These are phyloP conservation scores for Aspergillus vadensis DNA, from an alignment of 2,329 filamentous ascomycete species.

Conservation along the genomic window DNA sequence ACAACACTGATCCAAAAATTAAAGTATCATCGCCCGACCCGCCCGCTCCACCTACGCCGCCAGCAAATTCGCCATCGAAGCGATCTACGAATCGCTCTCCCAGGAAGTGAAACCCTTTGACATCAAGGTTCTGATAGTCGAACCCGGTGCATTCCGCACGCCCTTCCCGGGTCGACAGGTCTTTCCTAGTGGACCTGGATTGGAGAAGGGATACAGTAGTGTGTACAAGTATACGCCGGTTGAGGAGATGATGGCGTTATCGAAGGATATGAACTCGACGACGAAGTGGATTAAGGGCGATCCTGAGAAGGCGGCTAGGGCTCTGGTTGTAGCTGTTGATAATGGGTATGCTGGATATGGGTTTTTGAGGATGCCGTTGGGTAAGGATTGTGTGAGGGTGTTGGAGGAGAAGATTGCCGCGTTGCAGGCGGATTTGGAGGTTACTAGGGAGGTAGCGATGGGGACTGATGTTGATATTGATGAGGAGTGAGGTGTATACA, in stretches of 20 bases:
- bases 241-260: neutral
- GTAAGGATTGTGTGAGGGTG: constrained; percentile 8
- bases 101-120: constrained; percentile 6
- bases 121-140: constrained; percentile 9
- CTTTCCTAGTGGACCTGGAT: neutral
- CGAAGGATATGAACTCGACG: neutral
- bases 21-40: constrained; percentile 9
- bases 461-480: constrained; percentile 6
- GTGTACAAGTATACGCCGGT: neutral
- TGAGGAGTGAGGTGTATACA: too few relatives aligned
- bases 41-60: constrained; percentile 6
- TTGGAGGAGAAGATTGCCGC: constrained; percentile 10
- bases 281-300: neutral
- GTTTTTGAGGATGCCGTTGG: constrained; percentile 4
- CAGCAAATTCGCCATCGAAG: constrained; percentile 13
- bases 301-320: neutral
- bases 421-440: constrained; percentile 8
- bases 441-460: neutral
- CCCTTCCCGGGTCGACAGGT: constrained; percentile 2
- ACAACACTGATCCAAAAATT: too few relatives aligned
- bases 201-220: neutral
- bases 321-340: neutral
- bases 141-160: constrained; percentile 12
- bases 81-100: constrained; percentile 13
- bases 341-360: neutral